Base-by-base conservation (phyloP, 345 rosid genomes). In the Adansonia digitata region DNA sequence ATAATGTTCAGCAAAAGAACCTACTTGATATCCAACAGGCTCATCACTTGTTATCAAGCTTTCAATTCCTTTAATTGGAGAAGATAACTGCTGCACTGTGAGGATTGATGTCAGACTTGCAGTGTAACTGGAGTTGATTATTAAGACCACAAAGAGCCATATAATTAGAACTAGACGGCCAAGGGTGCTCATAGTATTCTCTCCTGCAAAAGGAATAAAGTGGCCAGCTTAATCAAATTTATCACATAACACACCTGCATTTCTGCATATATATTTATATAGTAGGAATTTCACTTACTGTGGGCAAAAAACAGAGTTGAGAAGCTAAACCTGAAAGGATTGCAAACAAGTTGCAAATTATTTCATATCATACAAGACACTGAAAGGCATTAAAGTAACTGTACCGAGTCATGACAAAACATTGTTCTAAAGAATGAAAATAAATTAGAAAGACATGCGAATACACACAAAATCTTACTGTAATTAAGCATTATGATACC, bases 101-200 rank as follows among this genome's bases (percentile, higher is more conserved):
- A 94, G 89, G 57, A 92, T 91, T 8, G 97, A 94, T 67, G 98
- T 94, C 79, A 94, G 83, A 83, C 95, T 91, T 48, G 98, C 97
- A 13, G 98, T 94, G 90, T 92, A 94, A 85, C 95, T 95, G 1
- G 98, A 95, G 88, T 90, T 95, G 79, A 95, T 86, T 75, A 95
- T 91, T 71, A 92, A 81, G 60, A 95, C 99, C 59, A 92, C 97
- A 62, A 90, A 95, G 62, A 95, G 90, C 99, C 98, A 93, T 81
- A 93, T 87, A 69, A 92, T 81, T 65, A 92, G 88, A 78, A 95
- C 99, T 60, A 87, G 15, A 27, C 97, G 90, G 42, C 96, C 99
- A 53, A 95, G 92, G 68, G 93, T 82, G 83, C 97, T 92, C 18
- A 90, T 81, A 7, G 93, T 94, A 73, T 85, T 94, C 83, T 94